Evolutionary conservation across 306 rosid species (phyloP), one percentile per base, ranked within the genome.

Genomic region (Dalbergia oliveri): DNA sequence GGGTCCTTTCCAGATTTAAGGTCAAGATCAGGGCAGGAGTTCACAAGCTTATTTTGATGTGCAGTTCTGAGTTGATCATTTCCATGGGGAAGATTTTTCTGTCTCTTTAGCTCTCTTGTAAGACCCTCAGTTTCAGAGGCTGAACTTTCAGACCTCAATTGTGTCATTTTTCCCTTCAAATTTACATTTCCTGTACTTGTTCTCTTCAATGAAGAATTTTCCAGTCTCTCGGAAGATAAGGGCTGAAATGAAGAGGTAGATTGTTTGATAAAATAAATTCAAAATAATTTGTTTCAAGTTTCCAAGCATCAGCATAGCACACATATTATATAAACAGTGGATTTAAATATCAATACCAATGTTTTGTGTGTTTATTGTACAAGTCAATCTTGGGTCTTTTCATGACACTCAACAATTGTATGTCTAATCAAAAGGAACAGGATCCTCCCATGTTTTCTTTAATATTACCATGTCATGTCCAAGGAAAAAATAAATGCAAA

Each of bases 51-150:
- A 39, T 81, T 66, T 58, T 76, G 82, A 62, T 61, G 77, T 10
- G 74, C 68, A 57, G 59, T 50, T 41, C 60, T 65, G 67, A 82
- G 74, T 26, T 71, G 69, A 51, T 69, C 77, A 45, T 53, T 84
- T 54, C 21, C 88, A 15, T 57, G 47, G 51, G 72, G 45, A 76
- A 81, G 23, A 56, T 44, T 84, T 79, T 91, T 95, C 16, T 79
- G 95, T 70, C 89, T 87, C 88, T 88, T 94, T 47, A 67, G 59
- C 43, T 71, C 87, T 86, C 94, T 89, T 18, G 31, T 60, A 61
- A 79, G 86, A 69, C 78, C 87, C 73, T 85, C 94, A n/a, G 79
- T 86, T 84, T 88, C 97, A 75, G 90, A 84, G 67, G 84, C 86
- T 13, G 89, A 84, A 64, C 85, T 74, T 18, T 81, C 90, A 75